phyloP scores from a whole-genome alignment of 805 yeast genomes.

The Lipomyces sp. region DNA sequence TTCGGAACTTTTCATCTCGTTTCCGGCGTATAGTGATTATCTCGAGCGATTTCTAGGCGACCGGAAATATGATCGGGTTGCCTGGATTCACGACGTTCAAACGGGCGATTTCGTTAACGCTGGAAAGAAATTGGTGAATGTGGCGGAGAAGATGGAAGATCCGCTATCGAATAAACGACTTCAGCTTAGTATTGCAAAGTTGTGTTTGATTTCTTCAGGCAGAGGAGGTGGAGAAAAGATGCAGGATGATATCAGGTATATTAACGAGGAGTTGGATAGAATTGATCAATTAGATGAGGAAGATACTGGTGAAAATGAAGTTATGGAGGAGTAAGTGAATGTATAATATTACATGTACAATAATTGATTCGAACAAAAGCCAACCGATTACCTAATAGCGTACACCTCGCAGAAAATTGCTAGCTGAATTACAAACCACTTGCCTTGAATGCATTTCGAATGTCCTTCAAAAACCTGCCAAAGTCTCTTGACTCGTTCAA shows the following conservation, averaged over 20 bases:
- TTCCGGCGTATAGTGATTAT: constrained; percentile 56
- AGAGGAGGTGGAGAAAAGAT: constrained; percentile 13
- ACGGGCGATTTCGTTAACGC: constrained; percentile 59
- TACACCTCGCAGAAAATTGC: neutral
- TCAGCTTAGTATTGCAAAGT: constrained; percentile 72
- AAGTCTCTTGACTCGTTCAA: constrained; percentile 41
- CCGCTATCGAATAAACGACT: constrained; percentile 55
- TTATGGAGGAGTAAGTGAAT: neutral
- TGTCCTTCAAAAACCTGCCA: constrained; percentile 40
- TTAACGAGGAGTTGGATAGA: constrained; percentile 7
- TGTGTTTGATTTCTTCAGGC: constrained; percentile 57
- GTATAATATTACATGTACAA: constrained; percentile 1
- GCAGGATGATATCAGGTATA: constrained; percentile 4
- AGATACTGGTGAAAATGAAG: neutral
- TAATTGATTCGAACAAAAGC: neutral
- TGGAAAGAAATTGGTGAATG: constrained; percentile 52
- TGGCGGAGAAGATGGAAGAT: constrained; percentile 52
- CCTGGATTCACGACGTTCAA: constrained; percentile 74
- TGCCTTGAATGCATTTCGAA: constrained; percentile 41
- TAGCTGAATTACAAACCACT: neutral
- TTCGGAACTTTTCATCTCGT: constrained; percentile 59
- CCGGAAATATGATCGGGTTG: constrained; percentile 50
- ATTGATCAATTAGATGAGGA: neutral
- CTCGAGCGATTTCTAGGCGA: constrained; percentile 57
- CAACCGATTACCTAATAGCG: neutral